Evolutionary conservation across 2,329 filamentous ascomycete genomes (phyloP).

Genomic region (Neopestalotiopsis sp.): DNA sequence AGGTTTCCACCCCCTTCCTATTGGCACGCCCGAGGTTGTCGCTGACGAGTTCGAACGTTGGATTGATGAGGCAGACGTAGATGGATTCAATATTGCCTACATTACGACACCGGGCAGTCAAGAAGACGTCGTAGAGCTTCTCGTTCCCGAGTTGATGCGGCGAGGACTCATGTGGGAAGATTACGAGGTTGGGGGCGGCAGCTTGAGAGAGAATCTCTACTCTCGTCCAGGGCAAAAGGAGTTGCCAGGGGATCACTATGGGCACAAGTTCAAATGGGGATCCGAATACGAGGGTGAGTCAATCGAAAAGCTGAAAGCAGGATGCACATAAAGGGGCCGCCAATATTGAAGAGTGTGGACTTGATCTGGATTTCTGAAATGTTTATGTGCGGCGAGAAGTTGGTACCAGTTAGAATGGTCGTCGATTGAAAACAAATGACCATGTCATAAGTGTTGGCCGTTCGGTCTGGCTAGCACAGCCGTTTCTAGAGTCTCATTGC

Average conservation of each 20-base stretch:
- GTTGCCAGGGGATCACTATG: constrained; percentile 20
- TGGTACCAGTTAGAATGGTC: no score
- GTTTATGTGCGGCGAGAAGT: no score
- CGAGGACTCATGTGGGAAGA: constrained; percentile 27
- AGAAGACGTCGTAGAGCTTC: constrained; percentile 19
- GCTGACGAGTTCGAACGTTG: constrained; percentile 18
- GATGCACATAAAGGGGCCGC: background rate
- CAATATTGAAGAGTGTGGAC: background rate
- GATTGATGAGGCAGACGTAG: constrained; percentile 19
- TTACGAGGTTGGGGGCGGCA: constrained; percentile 27
- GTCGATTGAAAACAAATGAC: no score
- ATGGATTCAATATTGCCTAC: constrained; percentile 22
- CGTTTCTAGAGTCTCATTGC: no score
- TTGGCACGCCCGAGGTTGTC: constrained; percentile 17
- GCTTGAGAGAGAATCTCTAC: constrained; percentile 25
- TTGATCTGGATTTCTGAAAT: no score
- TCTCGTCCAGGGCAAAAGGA: constrained; percentile 6
- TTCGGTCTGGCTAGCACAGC: no score
- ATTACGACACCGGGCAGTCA: constrained; percentile 16
- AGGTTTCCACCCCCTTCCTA: constrained; percentile 15
- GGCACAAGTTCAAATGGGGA: constrained; percentile 22
- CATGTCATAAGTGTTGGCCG: no score
- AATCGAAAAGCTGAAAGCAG: constrained; percentile 17
- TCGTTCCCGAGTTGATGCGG: constrained; percentile 31
- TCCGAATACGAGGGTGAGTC: constrained; percentile 19